phyloP scores from a whole-genome alignment of 2,329 filamentous ascomycete genomes.

The Ceratocystis variospora region DNA sequence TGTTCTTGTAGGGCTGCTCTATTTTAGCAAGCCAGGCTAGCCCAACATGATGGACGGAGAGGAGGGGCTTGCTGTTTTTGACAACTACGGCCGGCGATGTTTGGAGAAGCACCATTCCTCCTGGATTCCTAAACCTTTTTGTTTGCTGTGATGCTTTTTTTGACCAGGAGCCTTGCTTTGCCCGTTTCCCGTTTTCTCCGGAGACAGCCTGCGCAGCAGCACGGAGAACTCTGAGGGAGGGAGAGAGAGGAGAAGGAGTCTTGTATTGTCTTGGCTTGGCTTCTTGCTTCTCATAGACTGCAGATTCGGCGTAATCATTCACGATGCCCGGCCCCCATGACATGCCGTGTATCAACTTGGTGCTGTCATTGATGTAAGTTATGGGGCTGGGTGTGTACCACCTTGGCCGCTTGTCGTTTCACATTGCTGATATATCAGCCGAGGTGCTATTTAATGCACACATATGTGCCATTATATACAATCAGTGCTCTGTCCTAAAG shows the following conservation, averaged over 20 bases:
- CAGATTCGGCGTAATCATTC: too few relatives aligned
- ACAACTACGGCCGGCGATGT: neutral
- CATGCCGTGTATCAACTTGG: neutral
- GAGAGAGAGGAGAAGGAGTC: too few relatives aligned
- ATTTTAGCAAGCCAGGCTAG: neutral
- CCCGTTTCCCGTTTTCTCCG: neutral
- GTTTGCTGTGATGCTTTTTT: neutral
- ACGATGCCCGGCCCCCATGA: neutral
- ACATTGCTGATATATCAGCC: neutral
- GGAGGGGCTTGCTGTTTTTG: neutral
- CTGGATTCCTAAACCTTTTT: neutral
- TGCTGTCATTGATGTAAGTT: neutral
- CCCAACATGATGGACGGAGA: neutral
- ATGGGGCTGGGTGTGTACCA: neutral
- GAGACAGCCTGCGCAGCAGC: neutral
- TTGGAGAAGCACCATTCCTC: neutral
- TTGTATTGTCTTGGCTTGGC: neutral
- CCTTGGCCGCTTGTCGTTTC: neutral
- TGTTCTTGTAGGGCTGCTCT: constrained; percentile 1
- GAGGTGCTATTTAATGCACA: neutral
- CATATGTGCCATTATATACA: neutral
- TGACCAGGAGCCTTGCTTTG: neutral
- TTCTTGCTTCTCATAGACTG: too few relatives aligned
- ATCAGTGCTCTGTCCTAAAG: neutral
- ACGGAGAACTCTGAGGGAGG: neutral